Evolutionary conservation across 2,329 filamentous ascomycete species (phyloP).

Genomic region (Lachnellula subtilissima): DNA sequence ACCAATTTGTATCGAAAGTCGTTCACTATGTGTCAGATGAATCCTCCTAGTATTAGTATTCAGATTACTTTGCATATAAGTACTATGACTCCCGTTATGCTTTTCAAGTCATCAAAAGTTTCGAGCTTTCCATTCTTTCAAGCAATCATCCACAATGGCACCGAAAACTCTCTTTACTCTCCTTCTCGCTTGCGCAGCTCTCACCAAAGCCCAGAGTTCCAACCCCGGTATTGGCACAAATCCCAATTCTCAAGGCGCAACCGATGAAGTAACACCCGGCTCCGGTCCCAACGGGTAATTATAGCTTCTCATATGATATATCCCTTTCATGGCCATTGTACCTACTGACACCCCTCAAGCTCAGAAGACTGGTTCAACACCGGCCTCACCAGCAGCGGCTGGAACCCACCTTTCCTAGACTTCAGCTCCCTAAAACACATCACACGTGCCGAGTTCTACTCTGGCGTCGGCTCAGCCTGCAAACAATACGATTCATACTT

Average conservation of each 20-base stretch:
- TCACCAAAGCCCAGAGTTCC: neutral
- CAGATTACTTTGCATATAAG: neutral
- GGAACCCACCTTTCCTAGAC: conserved; percentile 33
- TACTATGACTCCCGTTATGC: neutral
- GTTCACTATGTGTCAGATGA: no score
- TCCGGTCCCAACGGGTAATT: conserved; percentile 12
- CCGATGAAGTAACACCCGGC: conserved; percentile 12
- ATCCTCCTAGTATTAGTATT: neutral
- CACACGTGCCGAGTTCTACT: conserved; percentile 26
- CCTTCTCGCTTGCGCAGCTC: neutral
- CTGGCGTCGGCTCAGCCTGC: conserved; percentile 24
- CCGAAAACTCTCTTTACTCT: neutral
- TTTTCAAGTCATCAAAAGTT: neutral
- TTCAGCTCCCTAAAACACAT: conserved; percentile 30
- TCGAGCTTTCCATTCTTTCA: neutral
- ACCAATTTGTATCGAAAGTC: no score
- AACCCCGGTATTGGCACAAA: neutral
- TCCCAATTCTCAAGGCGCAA: conserved; percentile 7
- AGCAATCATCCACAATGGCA: neutral
- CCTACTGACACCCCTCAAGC: conserved; percentile 16
- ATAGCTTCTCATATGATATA: no score
- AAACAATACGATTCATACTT: conserved; percentile 34
- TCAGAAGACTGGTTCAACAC: conserved; percentile 32
- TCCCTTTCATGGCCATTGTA: no score
- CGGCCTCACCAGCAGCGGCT: conserved; percentile 27